Conservation (phyloP, 2,329 filamentous ascomycete genomes). For the Fusarium liriodendri region DNA sequence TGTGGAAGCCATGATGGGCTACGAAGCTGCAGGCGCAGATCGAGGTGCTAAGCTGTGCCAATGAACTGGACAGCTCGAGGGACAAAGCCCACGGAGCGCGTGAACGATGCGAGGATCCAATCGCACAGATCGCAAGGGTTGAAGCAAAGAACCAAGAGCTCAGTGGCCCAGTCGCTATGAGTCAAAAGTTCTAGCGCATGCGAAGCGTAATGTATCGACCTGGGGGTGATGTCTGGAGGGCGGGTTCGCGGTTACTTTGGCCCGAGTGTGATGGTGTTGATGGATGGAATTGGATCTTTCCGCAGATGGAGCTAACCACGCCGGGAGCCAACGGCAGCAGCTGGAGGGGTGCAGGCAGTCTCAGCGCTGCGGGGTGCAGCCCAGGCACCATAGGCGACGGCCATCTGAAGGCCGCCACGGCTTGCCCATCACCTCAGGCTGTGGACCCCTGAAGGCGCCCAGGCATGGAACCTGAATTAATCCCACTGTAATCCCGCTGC, state of each 20-base stretch:
- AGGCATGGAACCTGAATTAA: not conserved
- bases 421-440: not conserved
- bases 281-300: constrained; percentile 18
- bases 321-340: constrained; percentile 11
- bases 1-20: constrained; percentile 59
- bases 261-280: constrained; percentile 20
- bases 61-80: not conserved
- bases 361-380: constrained; percentile 30
- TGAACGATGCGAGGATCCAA: not conserved
- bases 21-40: not conserved
- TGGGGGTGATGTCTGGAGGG: not conserved
- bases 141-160: not conserved
- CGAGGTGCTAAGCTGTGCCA: not conserved
- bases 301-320: constrained; percentile 17
- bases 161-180: not conserved
- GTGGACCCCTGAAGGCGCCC: not conserved
- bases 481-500: not conserved
- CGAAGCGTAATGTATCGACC: not conserved
- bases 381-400: not conserved
- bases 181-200: not conserved
- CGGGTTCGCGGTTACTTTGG: constrained; percentile 5
- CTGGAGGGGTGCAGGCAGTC: constrained; percentile 36
- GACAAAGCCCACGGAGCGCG: constrained; percentile 11
- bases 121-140: not conserved
- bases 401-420: not conserved